These are phyloP conservation scores for Xylaria longipes DNA, from an alignment of 495 filamentous ascomycete species.

Conservation along the genomic window DNA sequence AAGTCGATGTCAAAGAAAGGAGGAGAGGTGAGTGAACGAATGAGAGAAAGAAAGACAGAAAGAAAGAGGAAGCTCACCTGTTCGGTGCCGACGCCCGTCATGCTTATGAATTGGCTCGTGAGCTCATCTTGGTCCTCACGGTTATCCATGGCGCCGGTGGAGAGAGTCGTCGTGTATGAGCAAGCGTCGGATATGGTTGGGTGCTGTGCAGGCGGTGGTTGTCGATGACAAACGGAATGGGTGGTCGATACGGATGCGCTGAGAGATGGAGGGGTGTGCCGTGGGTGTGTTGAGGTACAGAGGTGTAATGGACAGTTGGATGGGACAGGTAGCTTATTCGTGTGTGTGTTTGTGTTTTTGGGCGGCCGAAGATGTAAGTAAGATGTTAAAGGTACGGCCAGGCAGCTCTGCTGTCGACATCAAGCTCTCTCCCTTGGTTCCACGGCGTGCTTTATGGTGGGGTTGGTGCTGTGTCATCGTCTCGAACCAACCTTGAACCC, in stretches of 20 bases:
- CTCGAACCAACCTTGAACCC: conserved; percentile 5
- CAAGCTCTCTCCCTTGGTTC: conserved; percentile 35
- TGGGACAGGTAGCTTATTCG: not conserved
- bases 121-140: conserved; percentile 66
- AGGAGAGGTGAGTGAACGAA: not conserved
- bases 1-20: not conserved
- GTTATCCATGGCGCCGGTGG: conserved; percentile 50
- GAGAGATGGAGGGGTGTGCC: not conserved
- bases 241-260: not conserved
- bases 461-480: conserved; percentile 19
- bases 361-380: not conserved
- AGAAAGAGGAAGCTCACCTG: conserved; percentile 58
- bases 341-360: not conserved
- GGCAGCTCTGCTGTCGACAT: conserved; percentile 31
- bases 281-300: not conserved
- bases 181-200: not conserved
- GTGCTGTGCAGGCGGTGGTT: not conserved
- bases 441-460: conserved; percentile 19
- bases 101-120: conserved; percentile 73
- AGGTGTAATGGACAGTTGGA: not conserved
- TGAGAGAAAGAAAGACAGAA: not conserved
- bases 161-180: not conserved
- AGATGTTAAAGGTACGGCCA: not conserved
- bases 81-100: conserved; percentile 69
- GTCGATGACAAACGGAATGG: not conserved